These are phyloP conservation scores for Rugonectria rugulosa DNA, from an alignment of 2,329 filamentous ascomycete species.

Conservation along the genomic window DNA sequence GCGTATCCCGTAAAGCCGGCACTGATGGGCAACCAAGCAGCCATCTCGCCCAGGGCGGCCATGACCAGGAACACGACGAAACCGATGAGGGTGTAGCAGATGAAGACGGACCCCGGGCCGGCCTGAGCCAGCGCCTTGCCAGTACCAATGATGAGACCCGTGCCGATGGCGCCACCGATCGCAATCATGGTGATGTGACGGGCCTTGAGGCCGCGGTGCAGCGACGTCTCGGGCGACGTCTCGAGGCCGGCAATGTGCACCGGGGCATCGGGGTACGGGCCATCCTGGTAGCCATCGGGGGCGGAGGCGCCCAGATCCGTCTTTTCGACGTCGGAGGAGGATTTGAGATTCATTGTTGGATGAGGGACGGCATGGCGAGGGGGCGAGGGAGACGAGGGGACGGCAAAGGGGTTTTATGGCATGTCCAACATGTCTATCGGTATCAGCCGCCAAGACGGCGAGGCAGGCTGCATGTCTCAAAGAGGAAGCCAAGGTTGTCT, in stretches of 20 bases:
- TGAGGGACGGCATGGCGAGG: no score
- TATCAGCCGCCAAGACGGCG: no score
- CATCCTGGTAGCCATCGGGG: slow-evolving; percentile 26
- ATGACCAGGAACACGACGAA: slow-evolving; percentile 82
- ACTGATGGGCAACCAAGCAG: slow-evolving; percentile 79
- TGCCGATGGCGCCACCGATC: slow-evolving; percentile 78
- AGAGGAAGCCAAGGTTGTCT: no score
- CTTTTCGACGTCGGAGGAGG: slow-evolving; percentile 36
- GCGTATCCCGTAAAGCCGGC: slow-evolving; percentile 86
- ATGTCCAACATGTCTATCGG: no score
- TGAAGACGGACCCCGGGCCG: slow-evolving; percentile 72
- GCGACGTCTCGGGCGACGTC: slow-evolving; percentile 56
- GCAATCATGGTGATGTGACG: slow-evolving; percentile 69
- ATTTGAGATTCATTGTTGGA: neutral
- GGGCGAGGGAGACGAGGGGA: neutral
- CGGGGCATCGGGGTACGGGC: slow-evolving; percentile 11
- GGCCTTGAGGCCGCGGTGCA: slow-evolving; percentile 62
- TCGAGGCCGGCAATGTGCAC: slow-evolving; percentile 56
- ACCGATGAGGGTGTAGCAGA: slow-evolving; percentile 75
- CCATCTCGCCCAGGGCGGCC: slow-evolving; percentile 85
- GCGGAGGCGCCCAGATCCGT: slow-evolving; percentile 31
- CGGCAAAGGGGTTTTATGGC: no score
- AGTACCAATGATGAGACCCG: slow-evolving; percentile 76
- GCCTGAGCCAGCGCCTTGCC: slow-evolving; percentile 61
- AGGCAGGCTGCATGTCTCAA: no score